A percentile compares a stretch with the other conserved stretches of the same genome.
These are phyloP conservation scores for Lecanoromycetidae sp. DNA, from an alignment of 2,329 filamentous ascomycete species.

Conservation along the genomic window DNA sequence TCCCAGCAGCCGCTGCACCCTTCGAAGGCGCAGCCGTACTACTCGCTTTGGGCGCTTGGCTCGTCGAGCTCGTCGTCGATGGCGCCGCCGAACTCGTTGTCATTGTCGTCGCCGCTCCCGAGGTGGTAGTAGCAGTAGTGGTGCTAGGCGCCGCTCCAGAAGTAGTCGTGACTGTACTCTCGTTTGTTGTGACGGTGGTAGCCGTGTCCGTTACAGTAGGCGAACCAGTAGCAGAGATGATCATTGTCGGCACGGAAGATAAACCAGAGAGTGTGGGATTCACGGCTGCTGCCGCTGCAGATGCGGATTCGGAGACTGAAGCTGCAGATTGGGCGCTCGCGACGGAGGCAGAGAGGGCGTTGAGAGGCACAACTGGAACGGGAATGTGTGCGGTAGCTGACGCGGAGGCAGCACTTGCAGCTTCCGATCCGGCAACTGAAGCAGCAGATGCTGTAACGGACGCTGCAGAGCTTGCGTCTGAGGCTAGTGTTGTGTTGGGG, in stretches of 20 bases:
- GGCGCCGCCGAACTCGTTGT: not conserved
- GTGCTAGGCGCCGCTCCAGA: not conserved
- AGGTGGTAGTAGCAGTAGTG: not conserved
- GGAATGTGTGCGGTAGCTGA: no score
- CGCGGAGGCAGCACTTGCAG: no score
- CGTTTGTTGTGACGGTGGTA: not conserved
- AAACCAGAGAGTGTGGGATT: not conserved
- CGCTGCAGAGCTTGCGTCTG: conserved; percentile 4
- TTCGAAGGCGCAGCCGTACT: conserved; percentile 17
- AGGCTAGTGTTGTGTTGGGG: not conserved
- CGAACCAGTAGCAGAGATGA: not conserved
- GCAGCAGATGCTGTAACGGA: not conserved
- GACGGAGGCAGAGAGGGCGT: not conserved
- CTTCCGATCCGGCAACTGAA: not conserved
- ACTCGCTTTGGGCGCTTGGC: conserved; percentile 1
- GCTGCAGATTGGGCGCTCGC: not conserved
- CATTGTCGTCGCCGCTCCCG: not conserved
- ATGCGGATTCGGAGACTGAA: not conserved
- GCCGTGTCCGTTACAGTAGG: not conserved
- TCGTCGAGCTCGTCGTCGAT: conserved; percentile 1
- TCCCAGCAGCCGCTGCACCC: not conserved
- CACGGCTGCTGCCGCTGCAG: not conserved
- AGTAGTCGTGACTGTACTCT: not conserved
- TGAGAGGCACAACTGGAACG: not conserved
- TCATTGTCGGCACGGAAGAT: not conserved